Conservation (phyloP, 176 grass and related monocot species). For the Paspalum notatum region DNA sequence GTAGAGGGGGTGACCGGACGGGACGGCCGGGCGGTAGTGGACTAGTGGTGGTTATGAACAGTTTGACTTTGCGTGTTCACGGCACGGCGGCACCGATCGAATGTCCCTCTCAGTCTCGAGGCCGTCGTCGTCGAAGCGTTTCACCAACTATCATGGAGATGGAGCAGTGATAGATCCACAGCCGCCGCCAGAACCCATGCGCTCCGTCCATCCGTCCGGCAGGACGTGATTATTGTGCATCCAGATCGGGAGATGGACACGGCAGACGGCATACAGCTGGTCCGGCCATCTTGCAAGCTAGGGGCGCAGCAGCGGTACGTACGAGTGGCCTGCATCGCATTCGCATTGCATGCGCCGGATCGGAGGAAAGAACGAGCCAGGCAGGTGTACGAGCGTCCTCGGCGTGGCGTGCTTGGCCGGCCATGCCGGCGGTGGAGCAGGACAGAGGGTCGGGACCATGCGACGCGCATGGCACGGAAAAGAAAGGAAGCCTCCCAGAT, state of each 20-base stretch:
- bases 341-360: not conserved
- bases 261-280: not conserved
- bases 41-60: no score
- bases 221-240: not conserved
- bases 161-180: no score
- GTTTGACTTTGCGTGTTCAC: not conserved
- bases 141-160: no score
- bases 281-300: not conserved
- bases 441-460: not conserved
- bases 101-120: not conserved
- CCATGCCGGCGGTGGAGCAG: not conserved
- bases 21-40: not conserved
- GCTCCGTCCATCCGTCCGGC: not conserved
- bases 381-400: not conserved
- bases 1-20: no score
- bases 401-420: not conserved
- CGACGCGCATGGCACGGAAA: not conserved
- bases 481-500: not conserved
- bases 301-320: not conserved
- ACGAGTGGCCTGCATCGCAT: not conserved
- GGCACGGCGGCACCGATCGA: not conserved
- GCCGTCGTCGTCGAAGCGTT: not conserved
- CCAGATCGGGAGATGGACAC: not conserved
- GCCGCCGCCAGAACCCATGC: not conserved
- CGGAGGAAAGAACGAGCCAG: not conserved